phyloP scores from a whole-genome alignment of 352 stramenopile genomes.

The Globisporangium abappressorium region DNA sequence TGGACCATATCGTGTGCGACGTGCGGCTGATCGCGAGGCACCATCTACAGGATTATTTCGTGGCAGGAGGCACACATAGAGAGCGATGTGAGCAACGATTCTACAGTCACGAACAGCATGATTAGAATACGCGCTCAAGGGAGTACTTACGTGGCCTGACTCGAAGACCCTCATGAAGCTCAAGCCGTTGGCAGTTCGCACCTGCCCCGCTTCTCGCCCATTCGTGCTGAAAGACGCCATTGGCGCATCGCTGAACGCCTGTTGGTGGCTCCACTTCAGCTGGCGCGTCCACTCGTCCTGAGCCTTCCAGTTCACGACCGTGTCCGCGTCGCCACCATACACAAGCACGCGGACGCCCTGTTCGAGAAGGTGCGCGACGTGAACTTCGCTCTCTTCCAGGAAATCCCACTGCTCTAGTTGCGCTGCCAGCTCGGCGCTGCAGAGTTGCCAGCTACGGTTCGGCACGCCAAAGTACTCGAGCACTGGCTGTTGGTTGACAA shows the following conservation, averaged over 20 bases:
- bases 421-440: conserved; percentile 22
- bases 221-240: conserved; percentile 24
- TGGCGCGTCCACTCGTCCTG: conserved; percentile 63
- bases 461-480: conserved; percentile 46
- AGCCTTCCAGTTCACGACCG: conserved; percentile 65
- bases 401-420: conserved; percentile 33
- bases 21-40: conserved; percentile 65
- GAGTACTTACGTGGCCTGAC: conserved; percentile 60
- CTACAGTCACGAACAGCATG: not conserved
- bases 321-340: conserved; percentile 68
- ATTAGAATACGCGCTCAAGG: not conserved
- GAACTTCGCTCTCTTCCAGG: conserved; percentile 51
- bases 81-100: not conserved
- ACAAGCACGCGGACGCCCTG: conserved; percentile 66
- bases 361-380: conserved; percentile 47
- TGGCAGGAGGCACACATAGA: not conserved
- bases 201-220: conserved; percentile 27
- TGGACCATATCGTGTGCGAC: conserved; percentile 45
- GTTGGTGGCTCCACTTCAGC: conserved; percentile 41
- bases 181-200: conserved; percentile 46
- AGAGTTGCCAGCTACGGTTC: conserved; percentile 43
- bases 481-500: conserved; percentile 44
- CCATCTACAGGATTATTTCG: conserved; percentile 47
- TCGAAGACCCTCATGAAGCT: conserved; percentile 68
- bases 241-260: conserved; percentile 24